Evolutionary conservation across 371 early-diverging fungal genomes (phyloP).

Genomic region (Mucor mucedo): DNA sequence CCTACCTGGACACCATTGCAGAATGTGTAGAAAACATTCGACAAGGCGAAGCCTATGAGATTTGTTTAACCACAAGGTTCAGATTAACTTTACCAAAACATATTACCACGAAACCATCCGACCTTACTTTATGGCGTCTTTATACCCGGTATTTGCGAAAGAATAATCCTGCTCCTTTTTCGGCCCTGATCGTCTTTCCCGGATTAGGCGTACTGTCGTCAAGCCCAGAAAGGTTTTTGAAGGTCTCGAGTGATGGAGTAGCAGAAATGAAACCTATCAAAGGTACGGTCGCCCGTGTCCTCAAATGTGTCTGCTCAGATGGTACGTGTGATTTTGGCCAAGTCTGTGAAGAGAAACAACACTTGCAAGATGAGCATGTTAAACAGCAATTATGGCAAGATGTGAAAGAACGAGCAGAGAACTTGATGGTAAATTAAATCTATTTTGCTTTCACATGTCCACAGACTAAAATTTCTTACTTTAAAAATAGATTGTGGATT

Average conservation of each 20-base stretch:
- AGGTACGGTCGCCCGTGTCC: constrained; percentile 76
- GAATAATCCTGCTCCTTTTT: constrained; percentile 91
- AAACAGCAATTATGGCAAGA: constrained; percentile 64
- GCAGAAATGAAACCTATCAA: constrained; percentile 97
- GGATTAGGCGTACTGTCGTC: constrained; percentile 58
- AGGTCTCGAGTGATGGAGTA: constrained; percentile 53
- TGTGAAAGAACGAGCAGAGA: constrained; percentile 94
- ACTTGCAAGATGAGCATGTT: constrained; percentile 54
- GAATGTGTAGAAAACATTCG: constrained; percentile 70
- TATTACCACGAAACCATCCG: constrained; percentile 3
- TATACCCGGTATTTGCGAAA: constrained; percentile 71
- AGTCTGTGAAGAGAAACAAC: constrained; percentile 33
- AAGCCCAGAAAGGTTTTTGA: constrained; percentile 90
- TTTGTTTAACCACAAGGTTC: constrained; percentile 91
- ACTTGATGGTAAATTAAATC: constrained; percentile 79
- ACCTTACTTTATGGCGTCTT: constrained; percentile 50
- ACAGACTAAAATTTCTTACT: too few relatives aligned
- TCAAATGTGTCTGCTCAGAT: constrained; percentile 48
- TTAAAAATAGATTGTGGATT: constrained; percentile 84
- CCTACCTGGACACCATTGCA: constrained; percentile 71
- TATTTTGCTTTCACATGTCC: too few relatives aligned
- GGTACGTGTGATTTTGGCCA: constrained; percentile 37
- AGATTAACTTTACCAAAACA: constrained; percentile 41
- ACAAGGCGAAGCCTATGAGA: constrained; percentile 93
- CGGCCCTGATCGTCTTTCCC: constrained; percentile 67